phyloP scores from a whole-genome alignment of 2,329 filamentous ascomycete species.

The Penicillium sp. region DNA sequence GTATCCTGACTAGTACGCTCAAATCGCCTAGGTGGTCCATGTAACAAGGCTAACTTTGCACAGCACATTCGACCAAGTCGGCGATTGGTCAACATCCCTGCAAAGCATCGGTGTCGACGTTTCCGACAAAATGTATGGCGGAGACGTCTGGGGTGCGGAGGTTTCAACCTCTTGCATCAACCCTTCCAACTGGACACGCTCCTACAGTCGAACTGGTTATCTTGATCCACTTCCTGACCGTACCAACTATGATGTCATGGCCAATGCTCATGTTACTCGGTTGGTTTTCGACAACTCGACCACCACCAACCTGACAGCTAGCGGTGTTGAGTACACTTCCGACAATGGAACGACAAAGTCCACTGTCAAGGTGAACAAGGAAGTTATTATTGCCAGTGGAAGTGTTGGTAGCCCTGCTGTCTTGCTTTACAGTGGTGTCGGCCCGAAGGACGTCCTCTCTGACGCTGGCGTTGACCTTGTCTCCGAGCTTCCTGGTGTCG shows the following conservation, averaged over 20 bases:
- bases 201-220: constrained; percentile 38
- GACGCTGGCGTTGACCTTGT: constrained; percentile 47
- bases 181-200: constrained; percentile 38
- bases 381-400: constrained; percentile 48
- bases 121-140: constrained; percentile 33
- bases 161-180: constrained; percentile 39
- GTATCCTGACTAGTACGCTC: constrained; percentile 29
- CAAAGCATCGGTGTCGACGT: constrained; percentile 27
- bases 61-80: constrained; percentile 33
- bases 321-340: constrained; percentile 33
- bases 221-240: constrained; percentile 35
- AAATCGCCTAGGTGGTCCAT: not conserved
- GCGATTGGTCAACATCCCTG: constrained; percentile 25
- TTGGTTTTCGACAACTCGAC: constrained; percentile 33
- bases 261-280: constrained; percentile 33
- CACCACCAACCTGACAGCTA: constrained; percentile 29
- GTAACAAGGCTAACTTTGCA: constrained; percentile 8
- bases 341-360: constrained; percentile 29
- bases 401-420: constrained; percentile 59
- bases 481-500: constrained; percentile 50
- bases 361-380: constrained; percentile 28
- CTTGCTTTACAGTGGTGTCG: constrained; percentile 63
- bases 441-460: constrained; percentile 50
- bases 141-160: constrained; percentile 33
- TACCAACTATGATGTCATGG: constrained; percentile 35